A percentile compares a stretch with the other conserved stretches of the same genome.
These are phyloP conservation scores for Groenewaldozyma tartarivorans DNA, from an alignment of 805 yeast species.

Conservation along the genomic window DNA sequence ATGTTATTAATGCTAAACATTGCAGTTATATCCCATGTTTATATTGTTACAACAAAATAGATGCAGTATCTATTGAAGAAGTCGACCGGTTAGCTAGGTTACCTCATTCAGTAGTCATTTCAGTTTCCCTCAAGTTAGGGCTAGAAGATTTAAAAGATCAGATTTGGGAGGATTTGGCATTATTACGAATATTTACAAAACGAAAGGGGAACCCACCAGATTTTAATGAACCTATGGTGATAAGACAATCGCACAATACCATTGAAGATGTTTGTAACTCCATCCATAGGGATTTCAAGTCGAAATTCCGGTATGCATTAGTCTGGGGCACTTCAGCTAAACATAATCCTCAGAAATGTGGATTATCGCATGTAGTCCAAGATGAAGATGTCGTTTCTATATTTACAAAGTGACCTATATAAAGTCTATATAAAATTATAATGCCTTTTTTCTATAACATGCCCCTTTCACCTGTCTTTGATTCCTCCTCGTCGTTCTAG, in stretches of 20 bases:
- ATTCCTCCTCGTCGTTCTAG: constrained; percentile 49
- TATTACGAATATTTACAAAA: constrained; percentile 79
- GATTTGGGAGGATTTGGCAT: constrained; percentile 80
- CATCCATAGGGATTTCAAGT: constrained; percentile 85
- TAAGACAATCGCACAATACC: constrained; percentile 60
- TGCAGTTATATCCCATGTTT: constrained; percentile 84
- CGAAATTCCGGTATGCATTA: constrained; percentile 84
- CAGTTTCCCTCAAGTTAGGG: constrained; percentile 83
- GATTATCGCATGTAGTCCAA: constrained; percentile 67
- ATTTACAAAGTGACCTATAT: constrained; percentile 54
- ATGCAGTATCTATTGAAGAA: constrained; percentile 90
- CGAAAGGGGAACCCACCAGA: constrained; percentile 71
- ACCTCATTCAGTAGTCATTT: constrained; percentile 89
- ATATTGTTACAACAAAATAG: constrained; percentile 90
- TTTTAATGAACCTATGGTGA: constrained; percentile 84
- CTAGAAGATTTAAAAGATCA: constrained; percentile 82
- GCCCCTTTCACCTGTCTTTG: not conserved
- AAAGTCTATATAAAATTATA: too few relatives aligned
- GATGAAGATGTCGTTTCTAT: constrained; percentile 94
- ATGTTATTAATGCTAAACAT: constrained; percentile 78
- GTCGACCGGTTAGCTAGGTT: constrained; percentile 85
- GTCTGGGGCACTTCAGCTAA: constrained; percentile 97
- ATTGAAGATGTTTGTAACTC: constrained; percentile 85
- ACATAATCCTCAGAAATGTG: constrained; percentile 95
- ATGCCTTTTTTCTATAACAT: not conserved